Evolutionary conservation across 306 rosid genomes (phyloP), one percentile per base, ranked within the genome.

Genomic region (Acmispon strigosus): DNA sequence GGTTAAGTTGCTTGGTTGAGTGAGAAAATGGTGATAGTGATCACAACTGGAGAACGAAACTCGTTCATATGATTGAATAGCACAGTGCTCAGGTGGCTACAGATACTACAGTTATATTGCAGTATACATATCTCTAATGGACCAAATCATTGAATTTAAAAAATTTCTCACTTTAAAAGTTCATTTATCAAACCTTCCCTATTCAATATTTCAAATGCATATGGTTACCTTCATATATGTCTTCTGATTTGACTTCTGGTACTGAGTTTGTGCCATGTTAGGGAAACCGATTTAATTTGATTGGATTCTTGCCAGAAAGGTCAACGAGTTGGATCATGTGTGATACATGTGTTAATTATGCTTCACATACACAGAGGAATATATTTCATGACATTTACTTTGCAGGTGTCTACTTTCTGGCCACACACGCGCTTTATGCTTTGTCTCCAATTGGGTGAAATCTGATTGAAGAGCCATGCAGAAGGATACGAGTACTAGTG

Each of bases 401-500:
- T 75, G 69, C 87, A 86, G 92, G 90, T 83, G 73, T 52, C 32
- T 37, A 37, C 72, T 64, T 41, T 75, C 73, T 24, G 68, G 77
- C 84, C 39, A 47, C 60, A 59, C 59, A 47, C 70, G 80, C 65
- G 22, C 51, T 27, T 48, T 61, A 66, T 51, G 36, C 62, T 57
- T 78, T 77, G 70, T 62, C 78, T 74, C 74, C 69, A 45, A 54
- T 62, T 47, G 58, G 82, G 73, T 58, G 63, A 67, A 73, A 62
- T 68, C 55, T 81, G 64, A 48, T 49, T 67, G 68, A 74, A 78
- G 72, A 83, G 79, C 63, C 41, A 90, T 90, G 97, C 89, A 88
- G 55, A 86, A 69, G 56, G 95, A 88, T 72, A 73, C 69, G 65
- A 67, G 70, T 76, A 36, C 75, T 4, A 69, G 72, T 66, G 14